phyloP scores from a whole-genome alignment of 2,329 filamentous ascomycete species.

The Sporothrix inflata region DNA sequence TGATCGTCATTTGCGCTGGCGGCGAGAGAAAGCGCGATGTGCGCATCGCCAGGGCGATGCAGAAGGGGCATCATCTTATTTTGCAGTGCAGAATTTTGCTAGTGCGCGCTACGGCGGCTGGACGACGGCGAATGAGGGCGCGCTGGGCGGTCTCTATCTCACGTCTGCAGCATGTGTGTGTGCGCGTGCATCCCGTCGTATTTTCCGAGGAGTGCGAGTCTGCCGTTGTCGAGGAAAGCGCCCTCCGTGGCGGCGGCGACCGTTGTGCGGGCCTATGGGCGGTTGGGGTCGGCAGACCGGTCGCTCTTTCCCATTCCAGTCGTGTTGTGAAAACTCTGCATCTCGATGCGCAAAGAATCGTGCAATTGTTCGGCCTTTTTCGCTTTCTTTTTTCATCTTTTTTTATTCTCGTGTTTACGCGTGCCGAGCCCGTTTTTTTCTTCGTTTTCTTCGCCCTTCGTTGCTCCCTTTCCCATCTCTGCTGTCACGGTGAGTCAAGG shows the following conservation, averaged over 20 bases:
- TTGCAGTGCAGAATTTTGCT: constrained; percentile 18
- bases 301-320: constrained; percentile 18
- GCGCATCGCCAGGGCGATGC: constrained; percentile 10
- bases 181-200: constrained; percentile 1
- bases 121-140: constrained; percentile 11
- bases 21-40: constrained; percentile 16
- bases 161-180: neutral
- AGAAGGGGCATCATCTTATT: constrained; percentile 22
- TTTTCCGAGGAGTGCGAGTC: neutral
- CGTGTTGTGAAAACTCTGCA: constrained; percentile 25
- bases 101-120: constrained; percentile 24
- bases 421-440: neutral
- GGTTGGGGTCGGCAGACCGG: neutral
- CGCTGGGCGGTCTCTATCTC: neutral
- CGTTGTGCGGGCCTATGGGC: neutral
- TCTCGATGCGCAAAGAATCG: neutral
- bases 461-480: neutral
- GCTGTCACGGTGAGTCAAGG: constrained; percentile 18
- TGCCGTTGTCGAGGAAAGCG: constrained; percentile 1
- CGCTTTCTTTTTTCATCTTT: neutral
- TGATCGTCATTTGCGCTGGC: constrained; percentile 28
- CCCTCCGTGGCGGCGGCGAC: neutral
- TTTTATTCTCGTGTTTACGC: neutral
- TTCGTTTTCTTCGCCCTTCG: neutral
- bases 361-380: constrained; percentile 22